Evolutionary conservation across 805 yeast genomes (phyloP), one percentile per base, ranked within the genome.

Genomic region (Pichia membranifaciens): DNA sequence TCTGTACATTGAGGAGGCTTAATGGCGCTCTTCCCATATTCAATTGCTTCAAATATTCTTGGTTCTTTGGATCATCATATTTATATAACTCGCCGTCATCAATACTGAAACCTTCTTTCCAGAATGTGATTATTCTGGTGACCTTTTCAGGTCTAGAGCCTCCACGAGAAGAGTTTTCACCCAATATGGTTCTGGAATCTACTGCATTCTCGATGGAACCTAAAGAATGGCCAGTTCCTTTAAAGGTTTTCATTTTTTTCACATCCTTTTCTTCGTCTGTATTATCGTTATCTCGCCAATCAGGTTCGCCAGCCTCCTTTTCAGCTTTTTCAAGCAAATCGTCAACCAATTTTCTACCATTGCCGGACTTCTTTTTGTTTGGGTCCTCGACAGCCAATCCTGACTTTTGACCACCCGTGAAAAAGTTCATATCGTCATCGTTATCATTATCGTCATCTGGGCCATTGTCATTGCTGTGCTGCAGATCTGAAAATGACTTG

Each of bases 31-130:
- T 75, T 9, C 99, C 99, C 47, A 81, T 76, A 60, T 87, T 85
- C 66, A 93, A 75, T 55, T 90, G 93, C 53, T 81, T 75, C 57
- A 93, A 71, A 54, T 87, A 84, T 38, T 74, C 76, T 41, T 82
- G 82, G 62, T 91, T 93, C n/a, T 76, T 80, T 5, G 96, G 96
- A 63, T 93, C 98, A 59, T 91, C 96, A 63, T 89, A 93, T 49
- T 93, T 73, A 63, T 77, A 83, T 47, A 93, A 73, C 21, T 79
- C 78, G 2, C 98, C 98, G 42, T 90, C 96, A 29, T 93, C 98
- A 22, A 93, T 89, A 52, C 88, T 87, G 67, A 93, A 93, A 1
- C 99, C 99, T 59, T 93, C 91, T 56, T 81, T 84, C 99, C 99
- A 93, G 64, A 93, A 91, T 0, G 95, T 87, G 52, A 93, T 84